Evolutionary conservation across 345 rosid species (phyloP).

Genomic region (rapeseed (Brassica napus)): DNA sequence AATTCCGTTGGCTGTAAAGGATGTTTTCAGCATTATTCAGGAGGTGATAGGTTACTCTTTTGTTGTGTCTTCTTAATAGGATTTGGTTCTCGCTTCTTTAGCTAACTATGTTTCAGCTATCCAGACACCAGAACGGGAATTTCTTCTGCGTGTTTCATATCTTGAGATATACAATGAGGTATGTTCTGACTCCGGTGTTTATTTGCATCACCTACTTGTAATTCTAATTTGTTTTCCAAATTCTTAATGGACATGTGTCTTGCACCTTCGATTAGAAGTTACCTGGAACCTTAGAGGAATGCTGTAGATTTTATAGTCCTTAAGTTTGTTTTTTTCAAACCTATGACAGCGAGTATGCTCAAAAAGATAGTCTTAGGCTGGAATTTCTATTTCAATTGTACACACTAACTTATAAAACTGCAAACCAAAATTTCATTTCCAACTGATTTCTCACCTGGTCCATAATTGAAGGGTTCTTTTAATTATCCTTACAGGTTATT

Average conservation of each 20-base stretch:
- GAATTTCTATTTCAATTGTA: background rate
- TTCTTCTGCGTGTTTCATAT: conserved; percentile 97
- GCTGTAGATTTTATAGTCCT: conserved; percentile 23
- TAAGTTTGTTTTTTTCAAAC: background rate
- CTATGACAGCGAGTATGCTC: conserved; percentile 6
- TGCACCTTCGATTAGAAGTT: conserved; percentile 7
- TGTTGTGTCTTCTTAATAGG: conserved; percentile 2
- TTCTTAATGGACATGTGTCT: conserved; percentile 9
- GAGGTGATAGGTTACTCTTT: conserved; percentile 58
- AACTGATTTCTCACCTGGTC: conserved; percentile 7
- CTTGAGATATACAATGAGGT: conserved; percentile 97
- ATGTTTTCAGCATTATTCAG: conserved; percentile 92
- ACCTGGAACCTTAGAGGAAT: conserved; percentile 22
- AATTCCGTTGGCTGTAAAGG: conserved; percentile 90
- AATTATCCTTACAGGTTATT: conserved; percentile 58
- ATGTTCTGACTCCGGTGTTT: conserved; percentile 7
- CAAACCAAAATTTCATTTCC: background rate
- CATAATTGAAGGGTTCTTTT: conserved; percentile 12
- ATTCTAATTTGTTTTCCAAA: background rate
- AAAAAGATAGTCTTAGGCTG: background rate
- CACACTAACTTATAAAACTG: conserved; percentile 14
- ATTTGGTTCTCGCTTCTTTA: conserved; percentile 23
- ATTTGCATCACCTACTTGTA: conserved; percentile 6
- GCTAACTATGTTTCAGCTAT: conserved; percentile 44
- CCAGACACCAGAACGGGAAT: conserved; percentile 89